Base-by-base conservation (phyloP, 2,329 filamentous ascomycete species). In the Teratosphaeria zuluensis region DNA sequence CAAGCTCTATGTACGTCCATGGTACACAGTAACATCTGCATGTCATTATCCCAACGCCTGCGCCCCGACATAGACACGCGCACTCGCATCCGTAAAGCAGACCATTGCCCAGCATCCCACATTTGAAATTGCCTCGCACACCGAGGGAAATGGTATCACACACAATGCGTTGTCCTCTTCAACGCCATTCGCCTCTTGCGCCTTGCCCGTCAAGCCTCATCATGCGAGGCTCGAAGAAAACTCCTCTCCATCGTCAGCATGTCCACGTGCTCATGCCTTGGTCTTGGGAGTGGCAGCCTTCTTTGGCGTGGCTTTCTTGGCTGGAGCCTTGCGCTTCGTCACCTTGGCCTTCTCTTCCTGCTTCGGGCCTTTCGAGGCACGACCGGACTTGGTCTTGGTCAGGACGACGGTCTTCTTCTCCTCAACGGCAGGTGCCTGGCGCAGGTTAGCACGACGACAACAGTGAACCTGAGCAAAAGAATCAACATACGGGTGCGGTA, bases 331-430 rank as follows among this genome's bases (percentile, higher is more conserved):
- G 73, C 81, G 82, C 60, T 72, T 72, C 28, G 68, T 58, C 12
- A 78, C 68, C 28, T 67, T 57, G n/a, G 78, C 68, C 61, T 69
- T 67, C 24, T 58, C 59, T 12, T 62, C 56, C 35, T 76, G 73
- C 59, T 78, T 76, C 42, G 80, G 77, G 28, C 81, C 78, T 84
- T 94, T 95, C 68, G 87, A 84, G 68, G 95, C 87, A 66, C 90
- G 87, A 54, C 90, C 90, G 57, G 89, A 86, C 84, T 94, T 94
- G 74, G 90, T 92, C 84, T 89, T 92, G 73, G 82, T 83, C 56
- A 91, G 77, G 54, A 87, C 80, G 69, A 85, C 84, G 24, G 77
- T 70, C 63, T 84, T 80, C 76, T 87, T 85, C 66, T 90, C 85
- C 59, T 85, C 81, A 55, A 87, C 78, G 64, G 86, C 86, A 59